Base-by-base conservation (phyloP, 2,329 filamentous ascomycete species). In the Escovopsis weberi region DNA sequence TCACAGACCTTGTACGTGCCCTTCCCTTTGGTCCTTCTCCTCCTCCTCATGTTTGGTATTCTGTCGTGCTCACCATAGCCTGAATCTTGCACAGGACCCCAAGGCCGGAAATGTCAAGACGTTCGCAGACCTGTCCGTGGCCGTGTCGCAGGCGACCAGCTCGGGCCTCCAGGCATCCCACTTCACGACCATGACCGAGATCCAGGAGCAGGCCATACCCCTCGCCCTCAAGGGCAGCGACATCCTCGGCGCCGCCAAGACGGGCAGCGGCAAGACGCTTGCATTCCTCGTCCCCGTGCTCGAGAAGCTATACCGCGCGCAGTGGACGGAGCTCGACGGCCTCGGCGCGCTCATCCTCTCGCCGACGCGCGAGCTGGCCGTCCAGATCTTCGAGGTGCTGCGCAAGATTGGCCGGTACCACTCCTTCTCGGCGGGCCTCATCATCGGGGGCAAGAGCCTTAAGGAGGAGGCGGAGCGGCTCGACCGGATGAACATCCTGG, bases 301-400 rank as follows among this genome's bases (percentile, higher is more conserved):
- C 40, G 91, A 98, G 62, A 93, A 89, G 54, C 73, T 98, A 3
- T 91, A 94, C 61, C 80, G 87, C 41, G 77, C 80, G 43, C 84
- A 81, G 71, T 95, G 88, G 80, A 84, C 91, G 12, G 85, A 94
- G 53, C 74, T 80, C 52, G 91, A 98, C 63, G 91, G 91, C 1
- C 69, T 98, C 28, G 89, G 89, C 8, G 91, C 91, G 4, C 73
- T 98, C 49, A 85, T 98, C 50, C 80, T 98, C 42, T 89, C 88
- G 1, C 91, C 91, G 1, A 98, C 91, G 7, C 81, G 91, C 56
- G 91, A 98, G 65, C 70, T 98, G 43, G 89, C 91, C 0, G 91
- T 93, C 34, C 91, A 98, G 62, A 98, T 94, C 47, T 98, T 96
- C 57, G 84, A 95, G 45, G 89, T 96, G 1, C 64, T 98, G 53